A percentile compares a stretch with the other conserved stretches of the same genome.
phyloP scores from a whole-genome alignment of 257 asterid species.

The Haberlea rhodopensis region DNA sequence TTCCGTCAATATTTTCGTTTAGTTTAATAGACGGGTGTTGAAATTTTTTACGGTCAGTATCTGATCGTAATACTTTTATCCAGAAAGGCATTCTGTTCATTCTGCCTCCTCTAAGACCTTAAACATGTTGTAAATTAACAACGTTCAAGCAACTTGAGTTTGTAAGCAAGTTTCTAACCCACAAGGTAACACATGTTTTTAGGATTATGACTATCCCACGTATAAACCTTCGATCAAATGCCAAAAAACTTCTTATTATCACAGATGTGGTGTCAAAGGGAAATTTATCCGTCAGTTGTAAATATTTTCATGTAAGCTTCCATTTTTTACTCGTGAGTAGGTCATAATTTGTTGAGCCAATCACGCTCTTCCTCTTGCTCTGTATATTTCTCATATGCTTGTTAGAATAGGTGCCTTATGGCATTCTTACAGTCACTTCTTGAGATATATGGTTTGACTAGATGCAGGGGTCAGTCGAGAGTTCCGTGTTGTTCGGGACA shows the following conservation, averaged over 20 bases:
- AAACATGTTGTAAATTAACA: too few relatives aligned
- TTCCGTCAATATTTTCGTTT: slow-evolving; percentile 18
- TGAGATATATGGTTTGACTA: slow-evolving; percentile 32
- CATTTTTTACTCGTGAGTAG: slow-evolving; percentile 7
- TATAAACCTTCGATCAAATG: neutral
- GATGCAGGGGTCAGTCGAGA: slow-evolving; percentile 65
- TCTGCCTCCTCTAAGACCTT: neutral
- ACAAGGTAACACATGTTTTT: too few relatives aligned
- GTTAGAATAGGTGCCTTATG: neutral
- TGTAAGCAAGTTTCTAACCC: too few relatives aligned
- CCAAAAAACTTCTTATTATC: neutral
- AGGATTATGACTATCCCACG: too few relatives aligned
- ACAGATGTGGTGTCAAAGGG: slow-evolving; percentile 1
- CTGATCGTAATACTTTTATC: neutral
- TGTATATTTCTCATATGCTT: slow-evolving; percentile 1
- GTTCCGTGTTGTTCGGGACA: slow-evolving; percentile 92
- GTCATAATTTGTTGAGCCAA: neutral
- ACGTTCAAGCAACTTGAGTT: too few relatives aligned
- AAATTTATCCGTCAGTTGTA: slow-evolving; percentile 2
- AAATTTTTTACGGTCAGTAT: slow-evolving; percentile 3
- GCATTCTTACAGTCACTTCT: slow-evolving; percentile 14
- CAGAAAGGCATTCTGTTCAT: neutral
- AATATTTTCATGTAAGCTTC: neutral
- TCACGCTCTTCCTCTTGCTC: slow-evolving; percentile 4
- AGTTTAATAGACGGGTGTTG: neutral